Percentiles rank a stretch among this genome's conserved stretches.
Conservation (phyloP, 345 rosid genomes). For the Orychophragmus violaceus region DNA sequence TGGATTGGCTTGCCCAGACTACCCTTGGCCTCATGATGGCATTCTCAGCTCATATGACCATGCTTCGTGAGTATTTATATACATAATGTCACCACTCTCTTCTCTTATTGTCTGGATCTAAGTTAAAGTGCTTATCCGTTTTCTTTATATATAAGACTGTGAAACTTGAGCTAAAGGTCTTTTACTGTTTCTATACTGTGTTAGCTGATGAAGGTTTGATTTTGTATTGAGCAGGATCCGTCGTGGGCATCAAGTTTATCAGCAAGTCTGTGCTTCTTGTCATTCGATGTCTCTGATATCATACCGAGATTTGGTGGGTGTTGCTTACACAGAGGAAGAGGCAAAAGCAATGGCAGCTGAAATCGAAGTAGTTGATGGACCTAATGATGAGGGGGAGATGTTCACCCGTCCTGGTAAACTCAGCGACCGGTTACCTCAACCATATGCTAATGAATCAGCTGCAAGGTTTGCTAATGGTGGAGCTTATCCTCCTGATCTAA, state of each 20-base stretch:
- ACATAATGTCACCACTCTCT: neutral
- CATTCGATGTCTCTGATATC: slow-evolving; percentile 97
- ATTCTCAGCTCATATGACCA: slow-evolving; percentile 98
- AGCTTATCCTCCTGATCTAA: slow-evolving; percentile 99
- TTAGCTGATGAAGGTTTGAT: slow-evolving; percentile 2
- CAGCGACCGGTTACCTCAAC: slow-evolving; percentile 91
- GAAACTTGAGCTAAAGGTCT: neutral
- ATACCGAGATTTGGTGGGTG: slow-evolving; percentile 91
- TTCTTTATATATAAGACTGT: neutral
- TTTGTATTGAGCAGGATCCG: slow-evolving; percentile 73
- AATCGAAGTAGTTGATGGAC: slow-evolving; percentile 96
- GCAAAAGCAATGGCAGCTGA: slow-evolving; percentile 99
- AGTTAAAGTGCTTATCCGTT: no score
- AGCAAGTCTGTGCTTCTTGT: slow-evolving; percentile 98
- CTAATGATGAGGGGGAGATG: slow-evolving; percentile 99
- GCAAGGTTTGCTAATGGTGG: slow-evolving; percentile 99
- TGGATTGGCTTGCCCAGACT: slow-evolving; percentile 69
- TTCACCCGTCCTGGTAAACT: slow-evolving; percentile 97
- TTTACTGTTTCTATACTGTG: neutral
- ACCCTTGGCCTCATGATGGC: slow-evolving; percentile 99
- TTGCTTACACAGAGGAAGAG: slow-evolving; percentile 98
- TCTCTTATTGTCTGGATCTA: no score
- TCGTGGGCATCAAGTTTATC: slow-evolving; percentile 97
- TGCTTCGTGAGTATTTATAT: slow-evolving; percentile 71
- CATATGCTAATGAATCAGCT: slow-evolving; percentile 89